Base-by-base conservation (phyloP, 2,329 filamentous ascomycete species). In the Cercospora sp. region DNA sequence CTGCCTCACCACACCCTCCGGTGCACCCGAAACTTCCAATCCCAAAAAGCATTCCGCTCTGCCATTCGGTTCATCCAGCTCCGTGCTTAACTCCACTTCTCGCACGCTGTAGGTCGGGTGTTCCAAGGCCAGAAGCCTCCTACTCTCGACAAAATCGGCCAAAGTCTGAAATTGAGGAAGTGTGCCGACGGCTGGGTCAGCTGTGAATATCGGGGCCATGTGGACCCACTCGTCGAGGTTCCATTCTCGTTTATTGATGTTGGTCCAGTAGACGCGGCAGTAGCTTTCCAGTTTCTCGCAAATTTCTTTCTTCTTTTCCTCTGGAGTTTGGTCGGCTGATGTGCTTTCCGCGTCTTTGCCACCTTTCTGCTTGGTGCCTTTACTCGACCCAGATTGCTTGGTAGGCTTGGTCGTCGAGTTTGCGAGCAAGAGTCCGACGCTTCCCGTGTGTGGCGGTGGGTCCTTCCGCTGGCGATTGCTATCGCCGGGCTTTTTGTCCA, bases 1-100 rank as follows among this genome's bases (percentile, higher is more conserved):
- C 53, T 58, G 65, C 53, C 55, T 58, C 33, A 64, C 65, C 18
- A 67, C 53, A 36, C 55, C 65, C 51, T 64, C 65, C 16, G 63
- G 63, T 31, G 33, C 63, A 13, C 51, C 55, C 4, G 51, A 13
- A 36, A 64, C 53, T 59, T 64, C 63, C 42, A 63, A 26, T 26
- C 20, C 28, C 18, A 63, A 10, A 45, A 59, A 63, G 18, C 51
- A 66, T 55, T 45, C 64, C 16, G 64, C 64, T 36, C 53, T 12
- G 4, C 64, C 64, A 20, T 62, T 58, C 3, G 33, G n/a, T 30
- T 66, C 64, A 12, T 66, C 64, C n/a, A 66, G 31, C 36, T 66
- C 59, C 13, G 64, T 63, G 28, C 60, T 66, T 18, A 63, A 4
- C 23, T 66, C 64, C 7, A 63, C n/a, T 13, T 62, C 53, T 40